Evolutionary conservation across 164 flowering plant genomes (phyloP), one percentile per base, ranked within the genome.

Genomic region (Cinnamomum micranthum): DNA sequence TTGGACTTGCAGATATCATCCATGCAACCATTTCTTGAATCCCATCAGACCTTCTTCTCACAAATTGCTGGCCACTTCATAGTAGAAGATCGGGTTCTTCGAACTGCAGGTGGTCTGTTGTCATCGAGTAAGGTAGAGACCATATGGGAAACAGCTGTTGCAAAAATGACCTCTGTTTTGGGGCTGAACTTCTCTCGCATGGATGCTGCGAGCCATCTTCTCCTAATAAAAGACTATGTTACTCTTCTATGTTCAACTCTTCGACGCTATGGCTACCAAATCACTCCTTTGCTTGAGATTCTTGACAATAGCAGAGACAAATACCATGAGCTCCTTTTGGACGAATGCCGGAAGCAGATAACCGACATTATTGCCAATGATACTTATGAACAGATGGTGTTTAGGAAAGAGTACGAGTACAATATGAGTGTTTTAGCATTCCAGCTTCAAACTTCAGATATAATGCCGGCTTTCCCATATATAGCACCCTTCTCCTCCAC

Each of bases 401-500:
- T 95, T 84, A 90, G 86, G 78, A 90, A 90, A 73, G 97, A 91
- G 41, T 82, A 88, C 5, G 98, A 95, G 76, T 95, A 92, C 78
- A 88, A 86, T 70, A 79, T 84, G 72, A 85, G 84, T 78, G 95
- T 92, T 51, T 74, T 88, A 55, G 60, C 88, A 10, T 95, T 91
- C 73, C 85, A 89, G 73, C 91, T 95, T 55, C 95, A 90, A 75
- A 85, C 83, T 2, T 84, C 95, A 1, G 96, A 92, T 75, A 86
- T 86, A 71, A 89, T 87, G 91, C 96, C 97, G 23, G 93, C 96
- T 68, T 94, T 92, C 73, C 97, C 97, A 0, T 94, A 86, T 82
- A 73, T 91, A 77, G 97, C 97, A 66, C 93, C 97, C n/a, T 95
- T 91, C 82, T 95, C 98, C 73, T 85, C 90, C 76, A 85, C 85